Evolutionary conservation across 331 rosid species (phyloP).

Genomic region (Phaseolus coccineus): DNA sequence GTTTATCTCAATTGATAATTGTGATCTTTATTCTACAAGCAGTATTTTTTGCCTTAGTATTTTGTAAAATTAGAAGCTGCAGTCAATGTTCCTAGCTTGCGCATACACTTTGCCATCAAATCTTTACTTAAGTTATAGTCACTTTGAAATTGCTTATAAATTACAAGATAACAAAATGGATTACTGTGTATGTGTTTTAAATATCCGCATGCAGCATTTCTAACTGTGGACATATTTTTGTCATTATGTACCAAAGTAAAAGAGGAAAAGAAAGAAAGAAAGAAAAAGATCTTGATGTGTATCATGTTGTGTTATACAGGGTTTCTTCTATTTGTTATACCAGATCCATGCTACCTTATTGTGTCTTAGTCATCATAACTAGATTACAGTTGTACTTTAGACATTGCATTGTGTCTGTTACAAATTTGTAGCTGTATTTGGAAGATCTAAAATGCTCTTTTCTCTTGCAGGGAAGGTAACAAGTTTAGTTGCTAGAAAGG

Average conservation of each 20-base stretch:
- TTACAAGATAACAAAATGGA: not conserved
- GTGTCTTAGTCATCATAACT: not conserved
- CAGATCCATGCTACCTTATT: conserved; percentile 1
- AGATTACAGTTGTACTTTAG: conserved; percentile 3
- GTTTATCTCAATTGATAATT: conserved; percentile 13
- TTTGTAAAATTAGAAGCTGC: not conserved
- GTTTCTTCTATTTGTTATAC: conserved; percentile 15
- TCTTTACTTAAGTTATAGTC: not conserved
- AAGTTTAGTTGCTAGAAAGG: conserved; percentile 83
- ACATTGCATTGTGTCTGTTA: not conserved
- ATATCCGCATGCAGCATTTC: conserved; percentile 1
- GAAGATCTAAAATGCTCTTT: conserved; percentile 18
- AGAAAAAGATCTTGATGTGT: not conserved
- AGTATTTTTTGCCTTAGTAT: not conserved
- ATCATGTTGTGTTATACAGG: not conserved
- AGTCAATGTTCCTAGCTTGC: not conserved
- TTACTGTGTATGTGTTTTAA: not conserved
- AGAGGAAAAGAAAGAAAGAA: too few relatives aligned
- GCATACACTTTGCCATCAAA: conserved; percentile 15
- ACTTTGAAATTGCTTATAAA: conserved; percentile 26
- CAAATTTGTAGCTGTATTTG: not conserved
- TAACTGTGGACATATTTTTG: not conserved
- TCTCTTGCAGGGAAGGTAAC: conserved; percentile 86
- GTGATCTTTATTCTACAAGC: conserved; percentile 5
- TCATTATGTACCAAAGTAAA: not conserved